A percentile compares a stretch with the other conserved stretches of the same genome.
phyloP scores from a whole-genome alignment of 2,329 filamentous ascomycete species.

The Xylariaceae sp. region DNA sequence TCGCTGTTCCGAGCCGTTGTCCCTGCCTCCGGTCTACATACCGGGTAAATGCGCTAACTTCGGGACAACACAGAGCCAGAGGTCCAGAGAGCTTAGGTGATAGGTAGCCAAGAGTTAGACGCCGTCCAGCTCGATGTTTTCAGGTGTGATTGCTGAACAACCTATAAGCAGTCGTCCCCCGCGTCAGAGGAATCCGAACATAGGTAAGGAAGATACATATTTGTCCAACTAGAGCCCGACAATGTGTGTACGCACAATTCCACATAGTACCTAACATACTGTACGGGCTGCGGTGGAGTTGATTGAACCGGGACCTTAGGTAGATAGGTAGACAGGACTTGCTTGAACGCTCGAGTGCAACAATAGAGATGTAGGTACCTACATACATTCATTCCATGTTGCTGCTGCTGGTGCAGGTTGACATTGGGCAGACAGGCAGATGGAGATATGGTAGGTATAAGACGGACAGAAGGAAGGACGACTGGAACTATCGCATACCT shows the following conservation, averaged over 20 bases:
- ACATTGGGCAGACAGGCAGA: slow-evolving; percentile 22
- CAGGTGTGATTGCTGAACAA: slow-evolving; percentile 10
- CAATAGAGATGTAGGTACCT: slow-evolving; percentile 15
- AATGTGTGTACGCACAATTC: slow-evolving; percentile 11
- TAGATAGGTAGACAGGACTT: slow-evolving; percentile 16
- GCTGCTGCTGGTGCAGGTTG: slow-evolving; percentile 7
- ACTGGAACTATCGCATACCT: slow-evolving; percentile 21
- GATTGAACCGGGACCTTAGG: slow-evolving; percentile 17
- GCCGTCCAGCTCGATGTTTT: slow-evolving; percentile 10
- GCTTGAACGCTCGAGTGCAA: too few species aligned
- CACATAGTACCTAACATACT: slow-evolving; percentile 22
- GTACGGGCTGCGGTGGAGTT: slow-evolving; percentile 18
- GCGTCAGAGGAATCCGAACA: slow-evolving; percentile 18
- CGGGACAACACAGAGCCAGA: slow-evolving; percentile 11
- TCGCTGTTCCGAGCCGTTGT: slow-evolving; percentile 4
- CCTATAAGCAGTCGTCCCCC: slow-evolving; percentile 5
- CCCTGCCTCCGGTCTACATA: background rate
- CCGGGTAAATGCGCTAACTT: slow-evolving; percentile 26
- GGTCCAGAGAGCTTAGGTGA: background rate
- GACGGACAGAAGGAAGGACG: slow-evolving; percentile 10
- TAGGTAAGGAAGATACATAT: slow-evolving; percentile 8
- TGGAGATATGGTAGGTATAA: slow-evolving; percentile 17
- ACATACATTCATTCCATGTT: background rate
- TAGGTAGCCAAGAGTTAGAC: background rate
- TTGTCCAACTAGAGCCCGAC: slow-evolving; percentile 26